Evolutionary conservation across 768 basidiomycete genomes (phyloP).

Genomic region (Cyclocybe cylindracea): DNA sequence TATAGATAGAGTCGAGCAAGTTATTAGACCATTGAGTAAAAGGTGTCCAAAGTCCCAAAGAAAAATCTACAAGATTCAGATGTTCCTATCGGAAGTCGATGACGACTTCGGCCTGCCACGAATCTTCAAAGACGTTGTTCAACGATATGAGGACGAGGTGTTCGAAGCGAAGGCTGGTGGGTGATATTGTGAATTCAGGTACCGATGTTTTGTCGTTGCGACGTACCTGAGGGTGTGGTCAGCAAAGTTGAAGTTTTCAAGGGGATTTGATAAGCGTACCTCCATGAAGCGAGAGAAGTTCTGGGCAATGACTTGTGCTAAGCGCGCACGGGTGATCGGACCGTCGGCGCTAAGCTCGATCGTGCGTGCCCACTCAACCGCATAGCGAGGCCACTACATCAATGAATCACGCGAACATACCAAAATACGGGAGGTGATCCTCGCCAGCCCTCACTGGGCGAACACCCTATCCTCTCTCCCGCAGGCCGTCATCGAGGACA

Average conservation of each 20-base stretch:
- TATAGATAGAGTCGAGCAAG: too few species aligned
- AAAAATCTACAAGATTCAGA: too few species aligned
- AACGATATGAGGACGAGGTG: conserved; percentile 44
- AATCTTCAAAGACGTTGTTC: conserved; percentile 42
- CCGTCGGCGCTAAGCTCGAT: conserved; percentile 37
- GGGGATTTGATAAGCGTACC: conserved; percentile 29
- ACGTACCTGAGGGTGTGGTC: not conserved
- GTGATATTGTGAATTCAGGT: too few species aligned
- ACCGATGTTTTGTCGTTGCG: too few species aligned
- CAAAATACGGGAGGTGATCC: conserved; percentile 39
- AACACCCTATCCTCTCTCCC: conserved; percentile 42
- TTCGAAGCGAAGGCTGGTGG: conserved; percentile 37
- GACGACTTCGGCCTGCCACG: conserved; percentile 54
- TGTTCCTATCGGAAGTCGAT: conserved; percentile 24
- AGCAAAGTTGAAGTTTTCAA: conserved; percentile 34
- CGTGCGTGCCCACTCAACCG: conserved; percentile 54
- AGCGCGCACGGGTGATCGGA: conserved; percentile 45
- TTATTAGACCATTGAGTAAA: too few species aligned
- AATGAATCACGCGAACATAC: conserved; percentile 22
- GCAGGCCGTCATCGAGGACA: conserved; percentile 39
- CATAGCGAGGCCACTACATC: not conserved
- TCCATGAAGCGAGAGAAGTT: conserved; percentile 39
- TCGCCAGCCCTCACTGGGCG: conserved; percentile 29
- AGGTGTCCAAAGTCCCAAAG: too few species aligned
- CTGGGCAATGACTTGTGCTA: conserved; percentile 37